A percentile compares a stretch with the other conserved stretches of the same genome.
These are phyloP conservation scores for Gossypium schwendimanii DNA, from an alignment of 441 rosid genomes.

Conservation along the genomic window DNA sequence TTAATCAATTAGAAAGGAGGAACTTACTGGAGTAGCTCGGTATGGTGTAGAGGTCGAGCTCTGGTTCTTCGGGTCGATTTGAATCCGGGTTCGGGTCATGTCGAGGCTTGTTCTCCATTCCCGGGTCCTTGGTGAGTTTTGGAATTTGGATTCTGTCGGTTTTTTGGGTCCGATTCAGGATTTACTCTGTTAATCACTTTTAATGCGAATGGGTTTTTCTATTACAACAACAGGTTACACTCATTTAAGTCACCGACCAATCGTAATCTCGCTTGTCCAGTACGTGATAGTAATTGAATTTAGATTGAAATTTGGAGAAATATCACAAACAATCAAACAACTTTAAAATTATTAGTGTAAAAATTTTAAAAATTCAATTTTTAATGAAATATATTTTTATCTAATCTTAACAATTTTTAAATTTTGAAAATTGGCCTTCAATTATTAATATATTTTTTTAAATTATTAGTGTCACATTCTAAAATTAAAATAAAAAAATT, in stretches of 20 bases:
- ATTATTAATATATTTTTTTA: no score
- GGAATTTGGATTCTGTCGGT: constrained; percentile 11
- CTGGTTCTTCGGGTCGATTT: constrained; percentile 45
- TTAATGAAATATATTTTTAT: no score
- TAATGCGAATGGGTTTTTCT: not conserved
- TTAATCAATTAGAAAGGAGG: not conserved
- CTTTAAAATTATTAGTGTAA: no score
- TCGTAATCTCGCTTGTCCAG: not conserved
- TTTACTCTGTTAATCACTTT: not conserved
- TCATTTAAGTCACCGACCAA: not conserved
- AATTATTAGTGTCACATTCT: no score
- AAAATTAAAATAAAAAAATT: no score
- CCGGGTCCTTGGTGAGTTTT: constrained; percentile 1
- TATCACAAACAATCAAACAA: no score
- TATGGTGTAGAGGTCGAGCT: constrained; percentile 79
- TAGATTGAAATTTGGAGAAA: no score
- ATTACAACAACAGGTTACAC: not conserved
- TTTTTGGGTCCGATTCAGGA: constrained; percentile 1
- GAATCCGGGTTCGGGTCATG: constrained; percentile 30
- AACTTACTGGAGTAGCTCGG: constrained; percentile 70
- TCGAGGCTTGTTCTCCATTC: constrained; percentile 30
- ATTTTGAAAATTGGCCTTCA: no score
- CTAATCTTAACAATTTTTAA: no score
- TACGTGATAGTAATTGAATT: not conserved
- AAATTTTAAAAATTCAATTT: no score